Base-by-base conservation (phyloP, 352 stramenopile genomes). In the Phytophthora kernoviae region DNA sequence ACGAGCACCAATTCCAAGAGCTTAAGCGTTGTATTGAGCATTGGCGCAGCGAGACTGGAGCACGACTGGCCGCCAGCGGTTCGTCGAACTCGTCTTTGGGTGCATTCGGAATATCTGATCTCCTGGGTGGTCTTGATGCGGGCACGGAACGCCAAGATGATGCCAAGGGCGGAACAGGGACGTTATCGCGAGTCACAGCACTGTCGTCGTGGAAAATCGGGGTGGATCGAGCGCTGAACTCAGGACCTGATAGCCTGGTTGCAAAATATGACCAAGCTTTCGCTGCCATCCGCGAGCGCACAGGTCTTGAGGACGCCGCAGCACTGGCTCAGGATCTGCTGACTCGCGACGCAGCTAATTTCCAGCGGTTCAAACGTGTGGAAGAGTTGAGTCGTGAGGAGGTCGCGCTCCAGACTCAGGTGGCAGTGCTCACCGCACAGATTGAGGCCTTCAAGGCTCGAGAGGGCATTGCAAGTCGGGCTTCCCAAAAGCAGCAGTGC, bases 141-240 rank as follows among this genome's bases (percentile, higher is more conserved):
- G 61, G 37, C 15, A 58, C 47, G 15, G 51, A 59, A 53, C 51
- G 17, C 50, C 49, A 67, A 54, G 52, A 18, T 18, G 71, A 77
- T 33, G 61, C 77, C 12, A 81, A 57, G 33, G 24, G 42, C 2
- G 52, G 40, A n/a, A 56, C 37, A 17, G 55, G 56, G 24, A 56
- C 76, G 5, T 57, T 90, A 9, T 72, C 78, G 47, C 79, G 76
- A 21, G 70, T 90, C 20, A 72, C 78, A 5, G 81, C 68, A 18
- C 49, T 88, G 15, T 91, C 84, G 9, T 75, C 77, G 5, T 91
- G 84, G 81, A 90, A 91, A 48, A 93, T 90, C 55, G 83, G 77
- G 1, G 80, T 89, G 18, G 81, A 92, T 52, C 73, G 75, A 42
- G 81, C 83, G 10, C 62, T 92, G 10, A 62, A 68, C 2, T 71